Conservation (phyloP, 768 basidiomycete genomes). For the Lactarius hengduanensis region DNA sequence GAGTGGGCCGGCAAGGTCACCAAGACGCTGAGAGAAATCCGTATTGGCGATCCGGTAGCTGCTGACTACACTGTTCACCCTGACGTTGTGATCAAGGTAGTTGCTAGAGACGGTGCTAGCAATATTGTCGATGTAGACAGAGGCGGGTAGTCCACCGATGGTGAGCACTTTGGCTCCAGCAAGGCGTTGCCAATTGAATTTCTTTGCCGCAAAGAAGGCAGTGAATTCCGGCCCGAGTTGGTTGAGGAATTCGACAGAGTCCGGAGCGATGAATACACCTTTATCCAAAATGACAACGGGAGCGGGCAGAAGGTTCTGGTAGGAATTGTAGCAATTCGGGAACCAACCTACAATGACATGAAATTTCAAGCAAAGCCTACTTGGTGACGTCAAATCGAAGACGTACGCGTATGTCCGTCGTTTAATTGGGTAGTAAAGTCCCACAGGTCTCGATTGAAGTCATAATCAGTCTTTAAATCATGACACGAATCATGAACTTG, state of each 20-base stretch:
- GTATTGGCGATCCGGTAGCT: slow-evolving; percentile 48
- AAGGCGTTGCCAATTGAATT: slow-evolving; percentile 58
- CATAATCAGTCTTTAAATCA: slow-evolving; percentile 55
- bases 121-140: slow-evolving; percentile 54
- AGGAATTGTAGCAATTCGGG: slow-evolving; percentile 50
- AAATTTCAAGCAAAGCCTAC: background rate
- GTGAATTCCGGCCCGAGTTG: slow-evolving; percentile 49
- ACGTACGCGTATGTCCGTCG: slow-evolving; percentile 63
- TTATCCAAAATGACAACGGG: slow-evolving; percentile 39
- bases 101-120: slow-evolving; percentile 61
- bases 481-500: background rate
- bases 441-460: slow-evolving; percentile 58
- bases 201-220: slow-evolving; percentile 41
- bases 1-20: slow-evolving; percentile 52
- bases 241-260: slow-evolving; percentile 50
- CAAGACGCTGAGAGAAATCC: slow-evolving; percentile 57
- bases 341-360: slow-evolving; percentile 46
- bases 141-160: slow-evolving; percentile 55
- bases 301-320: slow-evolving; percentile 52
- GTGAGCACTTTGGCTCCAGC: slow-evolving; percentile 57
- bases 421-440: slow-evolving; percentile 56
- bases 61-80: slow-evolving; percentile 61
- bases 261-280: slow-evolving; percentile 51
- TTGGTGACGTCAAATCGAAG: background rate
- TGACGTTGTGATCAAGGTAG: slow-evolving; percentile 60